Percentiles rank a stretch among this genome's conserved stretches.
Conservation (phyloP, 2,329 filamentous ascomycete genomes). For the Monosporascus sp. region DNA sequence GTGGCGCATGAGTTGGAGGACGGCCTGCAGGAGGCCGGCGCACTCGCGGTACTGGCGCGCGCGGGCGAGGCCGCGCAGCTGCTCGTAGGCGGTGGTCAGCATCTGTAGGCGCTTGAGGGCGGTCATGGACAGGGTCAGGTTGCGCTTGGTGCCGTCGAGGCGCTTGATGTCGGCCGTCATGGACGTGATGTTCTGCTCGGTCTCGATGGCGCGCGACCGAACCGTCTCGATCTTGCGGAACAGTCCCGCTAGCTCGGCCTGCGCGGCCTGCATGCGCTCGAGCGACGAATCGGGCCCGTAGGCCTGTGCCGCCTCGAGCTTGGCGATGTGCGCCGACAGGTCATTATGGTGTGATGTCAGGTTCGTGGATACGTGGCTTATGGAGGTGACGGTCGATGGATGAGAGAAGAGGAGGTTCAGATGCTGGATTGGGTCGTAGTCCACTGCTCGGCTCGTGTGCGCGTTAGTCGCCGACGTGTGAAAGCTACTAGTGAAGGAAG, state of each 20-base stretch:
- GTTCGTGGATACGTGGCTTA: constrained; percentile 66
- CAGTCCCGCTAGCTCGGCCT: constrained; percentile 80
- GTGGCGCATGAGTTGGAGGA: constrained; percentile 95
- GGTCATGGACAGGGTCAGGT: constrained; percentile 95
- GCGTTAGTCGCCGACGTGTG: constrained; percentile 1
- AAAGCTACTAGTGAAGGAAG: neutral
- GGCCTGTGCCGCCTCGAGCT: constrained; percentile 71
- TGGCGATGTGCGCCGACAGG: constrained; percentile 70
- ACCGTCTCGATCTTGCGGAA: constrained; percentile 96
- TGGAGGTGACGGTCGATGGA: constrained; percentile 74
- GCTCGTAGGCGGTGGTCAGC: constrained; percentile 98
- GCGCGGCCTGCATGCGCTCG: constrained; percentile 84
- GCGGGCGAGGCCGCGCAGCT: constrained; percentile 76
- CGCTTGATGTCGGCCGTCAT: constrained; percentile 99
- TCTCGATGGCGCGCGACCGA: constrained; percentile 80
- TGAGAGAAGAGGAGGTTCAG: constrained; percentile 92
- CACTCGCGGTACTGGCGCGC: constrained; percentile 92
- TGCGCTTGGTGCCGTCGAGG: constrained; percentile 92
- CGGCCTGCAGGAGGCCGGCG: constrained; percentile 86
- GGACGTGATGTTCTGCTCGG: constrained; percentile 90
- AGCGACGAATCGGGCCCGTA: constrained; percentile 83
- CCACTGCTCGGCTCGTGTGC: constrained; percentile 35
- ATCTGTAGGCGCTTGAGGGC: constrained; percentile 95
- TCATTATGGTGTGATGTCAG: constrained; percentile 75
- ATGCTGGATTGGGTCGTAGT: constrained; percentile 91